Conservation (phyloP, 164 flowering plant species). For the Berberis thunbergii region DNA sequence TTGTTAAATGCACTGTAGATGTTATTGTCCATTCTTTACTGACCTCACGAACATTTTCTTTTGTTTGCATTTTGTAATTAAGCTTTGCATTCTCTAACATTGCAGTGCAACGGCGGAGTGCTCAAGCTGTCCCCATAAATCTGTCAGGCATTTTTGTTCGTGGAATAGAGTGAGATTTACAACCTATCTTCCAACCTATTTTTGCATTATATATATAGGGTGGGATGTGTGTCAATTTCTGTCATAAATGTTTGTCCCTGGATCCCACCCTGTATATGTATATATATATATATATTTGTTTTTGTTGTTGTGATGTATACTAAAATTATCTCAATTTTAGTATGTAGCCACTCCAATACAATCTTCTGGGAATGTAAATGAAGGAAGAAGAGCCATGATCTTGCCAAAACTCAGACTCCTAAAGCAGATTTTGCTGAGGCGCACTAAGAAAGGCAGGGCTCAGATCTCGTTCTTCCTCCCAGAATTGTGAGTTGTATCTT, state of each 20-base stretch:
- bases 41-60: neutral
- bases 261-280: neutral
- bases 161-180: slow-evolving; percentile 53
- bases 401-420: slow-evolving; percentile 41
- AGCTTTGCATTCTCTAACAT: slow-evolving; percentile 4
- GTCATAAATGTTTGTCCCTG: neutral
- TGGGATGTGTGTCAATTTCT: no score
- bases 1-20: no score
- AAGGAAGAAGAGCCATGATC: slow-evolving; percentile 42
- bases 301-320: neutral
- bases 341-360: slow-evolving; percentile 46
- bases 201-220: neutral
- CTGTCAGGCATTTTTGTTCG: slow-evolving; percentile 77
- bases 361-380: slow-evolving; percentile 13
- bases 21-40: neutral
- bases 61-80: neutral
- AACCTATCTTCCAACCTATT: neutral
- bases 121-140: slow-evolving; percentile 50
- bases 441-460: slow-evolving; percentile 57
- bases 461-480: slow-evolving; percentile 60
- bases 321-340: slow-evolving; percentile 16
- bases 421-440: slow-evolving; percentile 39
- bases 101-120: slow-evolving; percentile 52
- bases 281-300: neutral
- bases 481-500: slow-evolving; percentile 34